Evolutionary conservation across 192 early-diverging fungal species (phyloP), one percentile per base, ranked within the genome.

Genomic region (Thamnidium elegans): DNA sequence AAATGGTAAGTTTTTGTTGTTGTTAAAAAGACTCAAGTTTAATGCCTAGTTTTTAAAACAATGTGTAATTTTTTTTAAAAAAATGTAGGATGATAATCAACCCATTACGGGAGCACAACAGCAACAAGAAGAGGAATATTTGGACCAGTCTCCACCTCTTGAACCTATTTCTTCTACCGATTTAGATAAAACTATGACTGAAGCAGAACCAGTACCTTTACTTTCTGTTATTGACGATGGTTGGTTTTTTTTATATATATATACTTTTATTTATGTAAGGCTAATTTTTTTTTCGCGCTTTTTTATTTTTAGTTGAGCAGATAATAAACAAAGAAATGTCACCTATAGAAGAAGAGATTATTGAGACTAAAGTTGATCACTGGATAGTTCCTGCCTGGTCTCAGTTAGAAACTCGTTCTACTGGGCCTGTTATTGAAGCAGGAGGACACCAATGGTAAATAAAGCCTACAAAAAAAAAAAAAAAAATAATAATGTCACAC

Each of bases 211-310:
- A 19, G 39, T 21, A n/a, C 42, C 51, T 43, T 15, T 50, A 39
- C 6, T 64, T 9, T 66, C 65, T 47, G 65, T 50, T 1, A 20
- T 66, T 45, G 65, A 66, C 65, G 32, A 66, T 23, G 55, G 65
- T 66, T 56, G 58, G 55, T 26, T 26, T 26, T 2, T 26, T 26
- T 26, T 54, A 30, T 54, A 54, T 31, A 54, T 13, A 30, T 17
- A 54, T 26, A 30, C 4, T 3, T 31, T 26, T 13, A 53, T 53
- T 36, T 8, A 53, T 17, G 51, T 31, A 26, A 47, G 44, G 11
- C 45, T 31, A 14, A 43, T 48, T 26, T 26, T 10, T 36, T 23
- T 17, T 13, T 10, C 21, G 52, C 11, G 7, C 31, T 13, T 26
- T 36, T 50, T 51, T 31, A 3, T 48, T 54, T 39, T 44, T 26